These are phyloP conservation scores for Xylariales sp. DNA, from an alignment of 2,329 filamentous ascomycete species.

Conservation along the genomic window DNA sequence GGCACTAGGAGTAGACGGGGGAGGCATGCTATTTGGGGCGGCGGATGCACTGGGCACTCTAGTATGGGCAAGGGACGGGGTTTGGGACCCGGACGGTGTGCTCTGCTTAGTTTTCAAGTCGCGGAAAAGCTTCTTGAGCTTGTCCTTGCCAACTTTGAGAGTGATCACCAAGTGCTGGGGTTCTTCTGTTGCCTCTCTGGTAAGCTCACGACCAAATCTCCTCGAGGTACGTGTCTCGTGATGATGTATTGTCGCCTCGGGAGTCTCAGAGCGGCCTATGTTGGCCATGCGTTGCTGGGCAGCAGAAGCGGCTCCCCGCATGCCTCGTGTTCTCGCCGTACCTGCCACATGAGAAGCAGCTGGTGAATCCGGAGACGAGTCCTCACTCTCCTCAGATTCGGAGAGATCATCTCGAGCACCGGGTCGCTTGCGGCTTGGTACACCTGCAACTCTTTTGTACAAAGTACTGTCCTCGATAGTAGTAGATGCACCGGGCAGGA, in stretches of 20 bases:
- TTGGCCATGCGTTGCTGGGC: conserved; percentile 86
- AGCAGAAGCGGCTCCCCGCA: conserved; percentile 82
- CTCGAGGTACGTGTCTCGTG: conserved; percentile 70
- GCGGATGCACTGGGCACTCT: conserved; percentile 39
- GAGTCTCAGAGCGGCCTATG: conserved; percentile 80
- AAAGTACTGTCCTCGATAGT: conserved; percentile 80
- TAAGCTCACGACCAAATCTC: conserved; percentile 52
- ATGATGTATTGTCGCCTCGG: conserved; percentile 67
- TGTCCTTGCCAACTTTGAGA: conserved; percentile 68
- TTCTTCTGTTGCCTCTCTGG: conserved; percentile 78
- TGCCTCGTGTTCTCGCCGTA: conserved; percentile 79
- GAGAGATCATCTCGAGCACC: conserved; percentile 63
- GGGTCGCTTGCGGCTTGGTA: conserved; percentile 51
- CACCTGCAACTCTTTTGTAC: conserved; percentile 70
- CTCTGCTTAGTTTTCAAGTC: conserved; percentile 41
- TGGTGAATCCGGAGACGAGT: conserved; percentile 82
- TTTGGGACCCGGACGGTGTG: conserved; percentile 37
- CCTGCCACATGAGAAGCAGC: conserved; percentile 69
- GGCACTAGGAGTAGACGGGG: conserved; percentile 26
- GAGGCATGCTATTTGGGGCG: conserved; percentile 29
- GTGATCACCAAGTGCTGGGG: conserved; percentile 67
- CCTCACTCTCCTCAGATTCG: conserved; percentile 88
- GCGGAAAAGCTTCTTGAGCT: conserved; percentile 61
- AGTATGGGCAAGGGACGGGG: conserved; percentile 40
- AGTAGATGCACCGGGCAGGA: conserved; percentile 80